Conservation (phyloP, 2,329 filamentous ascomycete genomes). For the Sporothrix brasiliensis region DNA sequence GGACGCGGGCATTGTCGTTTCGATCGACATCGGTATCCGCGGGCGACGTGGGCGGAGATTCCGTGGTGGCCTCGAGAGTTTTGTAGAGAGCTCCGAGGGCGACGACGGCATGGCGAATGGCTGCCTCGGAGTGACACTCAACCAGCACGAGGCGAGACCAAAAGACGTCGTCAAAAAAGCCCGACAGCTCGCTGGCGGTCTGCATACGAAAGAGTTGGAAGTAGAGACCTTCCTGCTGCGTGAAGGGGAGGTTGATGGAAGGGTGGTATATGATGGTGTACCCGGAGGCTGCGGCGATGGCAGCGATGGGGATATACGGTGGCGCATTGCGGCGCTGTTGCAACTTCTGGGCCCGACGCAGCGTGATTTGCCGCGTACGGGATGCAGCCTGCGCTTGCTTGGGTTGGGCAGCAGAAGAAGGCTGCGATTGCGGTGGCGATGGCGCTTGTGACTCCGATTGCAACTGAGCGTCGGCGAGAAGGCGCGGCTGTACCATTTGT, state of each 20-base stretch:
- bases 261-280: conserved; percentile 44
- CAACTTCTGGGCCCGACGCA: conserved; percentile 33
- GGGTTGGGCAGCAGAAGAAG: not conserved
- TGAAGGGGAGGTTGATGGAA: conserved; percentile 51
- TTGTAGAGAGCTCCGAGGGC: conserved; percentile 69
- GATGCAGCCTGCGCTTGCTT: not conserved
- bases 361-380: conserved; percentile 36
- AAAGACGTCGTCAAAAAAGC: conserved; percentile 68
- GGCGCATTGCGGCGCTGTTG: conserved; percentile 39
- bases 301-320: conserved; percentile 42
- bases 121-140: conserved; percentile 63
- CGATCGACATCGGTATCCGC: conserved; percentile 41
- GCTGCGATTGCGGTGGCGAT: not conserved
- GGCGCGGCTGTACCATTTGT: not conserved
- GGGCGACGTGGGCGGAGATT: conserved; percentile 55
- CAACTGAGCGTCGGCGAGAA: not conserved
- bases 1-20: conserved; percentile 45
- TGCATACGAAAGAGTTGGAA: conserved; percentile 65
- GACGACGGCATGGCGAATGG: conserved; percentile 67
- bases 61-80: conserved; percentile 61
- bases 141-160: conserved; percentile 66
- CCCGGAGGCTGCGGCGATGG: conserved; percentile 35
- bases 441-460: not conserved
- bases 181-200: conserved; percentile 65
- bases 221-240: conserved; percentile 58